phyloP scores from a whole-genome alignment of 768 basidiomycete genomes.

The Peribolospora baueri region DNA sequence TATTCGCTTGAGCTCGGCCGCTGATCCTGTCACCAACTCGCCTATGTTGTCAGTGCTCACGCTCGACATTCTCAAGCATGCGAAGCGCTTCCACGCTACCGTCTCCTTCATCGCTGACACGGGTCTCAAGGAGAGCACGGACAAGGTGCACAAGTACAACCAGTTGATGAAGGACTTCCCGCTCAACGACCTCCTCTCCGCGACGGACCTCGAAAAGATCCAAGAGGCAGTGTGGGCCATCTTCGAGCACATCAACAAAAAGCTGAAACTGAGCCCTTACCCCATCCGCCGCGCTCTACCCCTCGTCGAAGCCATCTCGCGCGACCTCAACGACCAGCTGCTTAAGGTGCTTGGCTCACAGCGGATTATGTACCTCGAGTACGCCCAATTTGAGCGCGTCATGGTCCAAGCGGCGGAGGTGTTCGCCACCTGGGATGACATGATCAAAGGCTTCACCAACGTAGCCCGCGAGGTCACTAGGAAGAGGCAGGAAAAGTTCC shows the following conservation, averaged over 20 bases:
- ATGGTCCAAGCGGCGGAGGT: slow-evolving; percentile 49
- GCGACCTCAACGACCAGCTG: slow-evolving; percentile 88
- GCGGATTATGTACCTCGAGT: slow-evolving; percentile 75
- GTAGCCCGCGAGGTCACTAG: slow-evolving; percentile 79
- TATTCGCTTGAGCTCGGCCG: too few species aligned
- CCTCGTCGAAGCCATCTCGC: slow-evolving; percentile 90
- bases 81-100: slow-evolving; percentile 88
- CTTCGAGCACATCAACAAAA: slow-evolving; percentile 83
- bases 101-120: slow-evolving; percentile 97
- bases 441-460: slow-evolving; percentile 73
- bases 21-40: neutral
- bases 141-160: slow-evolving; percentile 90
- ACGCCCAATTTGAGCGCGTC: slow-evolving; percentile 74
- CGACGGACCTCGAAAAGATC: slow-evolving; percentile 86
- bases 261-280: slow-evolving; percentile 71
- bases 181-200: slow-evolving; percentile 80
- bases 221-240: slow-evolving; percentile 68
- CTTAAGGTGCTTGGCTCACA: slow-evolving; percentile 73
- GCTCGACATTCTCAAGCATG: slow-evolving; percentile 65
- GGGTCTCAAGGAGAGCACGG: slow-evolving; percentile 78
- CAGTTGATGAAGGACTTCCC: slow-evolving; percentile 98
- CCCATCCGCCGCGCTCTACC: slow-evolving; percentile 87
- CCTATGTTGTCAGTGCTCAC: slow-evolving; percentile 12
- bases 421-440: slow-evolving; percentile 61
- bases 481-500: slow-evolving; percentile 72